Evolutionary conservation across 805 yeast species (phyloP).

Genomic region (Candida ulmi): DNA sequence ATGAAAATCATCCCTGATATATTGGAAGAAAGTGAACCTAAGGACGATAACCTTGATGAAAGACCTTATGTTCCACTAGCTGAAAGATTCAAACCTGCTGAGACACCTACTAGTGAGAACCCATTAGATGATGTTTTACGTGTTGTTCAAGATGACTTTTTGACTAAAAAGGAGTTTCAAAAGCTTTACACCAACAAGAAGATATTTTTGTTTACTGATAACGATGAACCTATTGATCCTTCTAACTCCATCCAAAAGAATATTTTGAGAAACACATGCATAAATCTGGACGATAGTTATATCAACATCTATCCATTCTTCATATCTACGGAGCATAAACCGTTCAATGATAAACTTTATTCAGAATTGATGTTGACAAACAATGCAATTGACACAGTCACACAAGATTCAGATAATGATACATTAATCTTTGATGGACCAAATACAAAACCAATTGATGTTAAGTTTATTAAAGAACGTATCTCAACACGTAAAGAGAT

Average conservation of each 20-base stretch:
- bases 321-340: constrained; percentile 30
- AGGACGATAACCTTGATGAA: constrained; percentile 8
- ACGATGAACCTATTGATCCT: constrained; percentile 57
- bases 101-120: constrained; percentile 17
- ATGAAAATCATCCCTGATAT: constrained; percentile 52
- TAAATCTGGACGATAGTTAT: constrained; percentile 50
- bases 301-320: constrained; percentile 63
- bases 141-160: constrained; percentile 51
- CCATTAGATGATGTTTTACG: constrained; percentile 41
- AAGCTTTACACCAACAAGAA: constrained; percentile 48
- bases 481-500: constrained; percentile 57
- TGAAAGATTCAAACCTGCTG: constrained; percentile 25
- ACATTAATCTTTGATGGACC: constrained; percentile 32
- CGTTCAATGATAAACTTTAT: constrained; percentile 45
- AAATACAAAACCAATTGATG: constrained; percentile 35
- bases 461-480: constrained; percentile 37
- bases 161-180: constrained; percentile 31
- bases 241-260: constrained; percentile 34
- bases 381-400: constrained; percentile 10
- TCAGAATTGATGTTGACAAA: constrained; percentile 42
- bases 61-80: constrained; percentile 20
- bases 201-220: constrained; percentile 68
- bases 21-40: constrained; percentile 34
- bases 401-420: constrained; percentile 11
- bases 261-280: constrained; percentile 49